Percentiles rank a stretch among this genome's conserved stretches.
Evolutionary conservation across 352 stramenopile species (phyloP).

Genomic region (Globisporangium recalcitrans): DNA sequence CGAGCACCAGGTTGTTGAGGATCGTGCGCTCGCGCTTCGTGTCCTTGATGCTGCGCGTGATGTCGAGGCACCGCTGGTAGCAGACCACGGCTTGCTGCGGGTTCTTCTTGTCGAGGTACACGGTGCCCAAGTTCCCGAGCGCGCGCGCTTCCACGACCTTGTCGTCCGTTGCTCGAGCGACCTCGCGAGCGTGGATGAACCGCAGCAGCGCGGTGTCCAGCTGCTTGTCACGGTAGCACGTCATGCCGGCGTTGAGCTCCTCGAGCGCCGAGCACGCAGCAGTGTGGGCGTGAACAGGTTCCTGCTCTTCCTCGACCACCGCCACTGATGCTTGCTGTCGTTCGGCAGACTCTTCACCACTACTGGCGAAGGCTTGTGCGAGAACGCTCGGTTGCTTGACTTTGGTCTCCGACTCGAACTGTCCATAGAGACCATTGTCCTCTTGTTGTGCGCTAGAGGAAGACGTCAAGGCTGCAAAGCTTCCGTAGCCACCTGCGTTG

Average conservation of each 20-base stretch:
- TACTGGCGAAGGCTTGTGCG: neutral
- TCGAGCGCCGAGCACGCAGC: slow-evolving; percentile 39
- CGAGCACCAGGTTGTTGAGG: slow-evolving; percentile 80
- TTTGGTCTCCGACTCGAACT: slow-evolving; percentile 17
- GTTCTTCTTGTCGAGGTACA: slow-evolving; percentile 73
- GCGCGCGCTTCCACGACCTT: slow-evolving; percentile 66
- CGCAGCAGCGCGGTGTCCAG: slow-evolving; percentile 55
- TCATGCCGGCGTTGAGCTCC: slow-evolving; percentile 72
- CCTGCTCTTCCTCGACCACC: neutral
- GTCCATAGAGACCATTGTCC: slow-evolving; percentile 12
- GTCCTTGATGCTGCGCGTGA: slow-evolving; percentile 65
- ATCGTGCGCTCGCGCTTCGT: slow-evolving; percentile 77
- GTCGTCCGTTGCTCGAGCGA: slow-evolving; percentile 37
- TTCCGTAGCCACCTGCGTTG: slow-evolving; percentile 26
- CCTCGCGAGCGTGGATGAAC: slow-evolving; percentile 62
- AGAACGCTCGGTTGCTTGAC: slow-evolving; percentile 1
- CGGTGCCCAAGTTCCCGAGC: slow-evolving; percentile 71
- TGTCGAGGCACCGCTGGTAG: slow-evolving; percentile 74
- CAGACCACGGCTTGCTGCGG: slow-evolving; percentile 59
- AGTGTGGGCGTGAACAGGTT: slow-evolving; percentile 11
- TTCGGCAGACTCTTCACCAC: neutral
- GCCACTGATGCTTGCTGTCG: neutral
- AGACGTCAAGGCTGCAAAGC: slow-evolving; percentile 28
- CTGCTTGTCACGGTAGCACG: slow-evolving; percentile 64
- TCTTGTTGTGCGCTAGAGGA: neutral